These are phyloP conservation scores for Scleroderma bovista DNA, from an alignment of 768 basidiomycete species.

Conservation along the genomic window DNA sequence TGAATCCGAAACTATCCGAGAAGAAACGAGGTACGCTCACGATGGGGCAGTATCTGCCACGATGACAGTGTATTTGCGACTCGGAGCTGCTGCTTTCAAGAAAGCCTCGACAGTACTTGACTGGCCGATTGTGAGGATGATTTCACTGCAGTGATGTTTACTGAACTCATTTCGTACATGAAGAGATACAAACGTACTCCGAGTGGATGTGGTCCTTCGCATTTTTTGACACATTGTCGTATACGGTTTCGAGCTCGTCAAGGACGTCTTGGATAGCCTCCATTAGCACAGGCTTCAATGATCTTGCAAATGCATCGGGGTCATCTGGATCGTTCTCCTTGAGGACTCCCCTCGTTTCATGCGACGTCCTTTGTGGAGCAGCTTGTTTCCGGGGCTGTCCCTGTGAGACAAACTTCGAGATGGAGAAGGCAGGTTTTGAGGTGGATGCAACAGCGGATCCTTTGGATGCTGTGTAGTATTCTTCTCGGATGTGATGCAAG, in stretches of 20 bases:
- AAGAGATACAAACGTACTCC: constrained; percentile 56
- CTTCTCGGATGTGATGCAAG: constrained; percentile 90
- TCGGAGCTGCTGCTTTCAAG: constrained; percentile 83
- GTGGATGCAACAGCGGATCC: constrained; percentile 36
- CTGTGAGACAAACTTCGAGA: constrained; percentile 77
- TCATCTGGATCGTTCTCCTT: constrained; percentile 71
- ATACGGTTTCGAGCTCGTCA: constrained; percentile 93
- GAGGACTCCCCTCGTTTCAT: constrained; percentile 50
- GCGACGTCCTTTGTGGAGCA: constrained; percentile 29
- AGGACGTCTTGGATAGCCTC: constrained; percentile 96
- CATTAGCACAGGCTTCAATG: constrained; percentile 89
- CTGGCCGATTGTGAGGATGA: constrained; percentile 90
- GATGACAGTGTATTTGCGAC: constrained; percentile 92
- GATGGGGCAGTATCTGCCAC: constrained; percentile 94
- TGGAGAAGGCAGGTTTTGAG: constrained; percentile 51
- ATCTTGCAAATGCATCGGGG: constrained; percentile 70
- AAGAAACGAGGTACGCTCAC: constrained; percentile 39
- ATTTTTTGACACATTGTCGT: constrained; percentile 90
- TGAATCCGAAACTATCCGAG: constrained; percentile 5
- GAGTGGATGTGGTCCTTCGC: constrained; percentile 96
- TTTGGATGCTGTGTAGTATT: constrained; percentile 77
- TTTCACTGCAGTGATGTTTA: constrained; percentile 55
- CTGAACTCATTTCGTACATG: neutral
- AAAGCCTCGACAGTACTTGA: constrained; percentile 93
- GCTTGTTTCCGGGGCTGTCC: constrained; percentile 60